These are phyloP conservation scores for Mycena rosella DNA, from an alignment of 768 basidiomycete species.

Conservation along the genomic window DNA sequence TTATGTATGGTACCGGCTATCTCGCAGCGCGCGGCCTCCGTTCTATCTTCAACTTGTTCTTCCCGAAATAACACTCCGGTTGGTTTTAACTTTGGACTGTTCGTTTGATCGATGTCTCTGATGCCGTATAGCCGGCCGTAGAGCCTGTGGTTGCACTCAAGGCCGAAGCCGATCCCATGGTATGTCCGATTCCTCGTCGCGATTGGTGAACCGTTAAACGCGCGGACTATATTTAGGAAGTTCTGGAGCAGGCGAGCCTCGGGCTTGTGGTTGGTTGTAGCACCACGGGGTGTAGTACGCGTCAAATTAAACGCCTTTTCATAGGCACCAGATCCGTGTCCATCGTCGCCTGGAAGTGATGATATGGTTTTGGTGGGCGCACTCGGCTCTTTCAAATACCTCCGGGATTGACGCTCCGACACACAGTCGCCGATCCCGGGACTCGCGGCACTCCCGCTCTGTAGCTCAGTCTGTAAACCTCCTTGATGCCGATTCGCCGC, in stretches of 20 bases:
- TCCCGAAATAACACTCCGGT: slow-evolving; percentile 4
- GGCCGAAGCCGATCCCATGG: background rate
- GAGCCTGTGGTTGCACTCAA: background rate
- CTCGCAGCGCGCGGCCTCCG: background rate
- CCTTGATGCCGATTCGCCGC: background rate
- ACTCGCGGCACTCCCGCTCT: background rate
- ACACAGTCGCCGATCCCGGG: slow-evolving; percentile 22
- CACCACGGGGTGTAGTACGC: background rate
- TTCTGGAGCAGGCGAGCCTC: background rate
- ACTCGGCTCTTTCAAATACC: background rate
- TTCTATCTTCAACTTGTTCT: slow-evolving; percentile 7
- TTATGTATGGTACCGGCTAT: background rate
- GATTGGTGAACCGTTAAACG: background rate
- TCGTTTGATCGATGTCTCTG: background rate
- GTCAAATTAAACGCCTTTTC: background rate
- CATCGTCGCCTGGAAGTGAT: background rate
- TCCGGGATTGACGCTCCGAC: background rate
- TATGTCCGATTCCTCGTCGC: background rate
- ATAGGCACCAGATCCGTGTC: background rate
- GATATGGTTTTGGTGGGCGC: background rate
- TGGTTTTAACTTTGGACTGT: background rate
- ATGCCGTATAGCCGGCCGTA: background rate
- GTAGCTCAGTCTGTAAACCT: background rate
- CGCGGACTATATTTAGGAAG: background rate
- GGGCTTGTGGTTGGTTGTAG: background rate